Evolutionary conservation across 169 alveolate genomes (phyloP).

Genomic region (Cytauxzoon felis): DNA sequence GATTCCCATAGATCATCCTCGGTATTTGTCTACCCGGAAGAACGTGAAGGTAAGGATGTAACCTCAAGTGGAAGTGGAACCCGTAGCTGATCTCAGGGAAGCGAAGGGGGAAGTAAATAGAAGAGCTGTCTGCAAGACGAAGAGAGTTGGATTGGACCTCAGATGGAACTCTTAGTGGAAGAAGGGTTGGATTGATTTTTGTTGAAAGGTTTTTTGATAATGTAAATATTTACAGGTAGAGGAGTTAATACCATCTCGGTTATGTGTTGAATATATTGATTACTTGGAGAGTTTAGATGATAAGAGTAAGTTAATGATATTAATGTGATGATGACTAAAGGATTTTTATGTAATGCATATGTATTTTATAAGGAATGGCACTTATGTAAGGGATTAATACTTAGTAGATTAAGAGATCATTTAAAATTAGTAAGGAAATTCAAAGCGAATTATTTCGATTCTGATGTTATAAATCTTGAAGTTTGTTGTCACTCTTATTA

Average conservation of each 20-base stretch:
- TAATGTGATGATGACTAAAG: background rate
- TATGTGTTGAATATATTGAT: constrained; percentile 27
- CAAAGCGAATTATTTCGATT: constrained; percentile 33
- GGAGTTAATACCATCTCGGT: constrained; percentile 15
- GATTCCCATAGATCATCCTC: too few species aligned
- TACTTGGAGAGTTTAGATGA: constrained; percentile 23
- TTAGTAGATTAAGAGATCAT: constrained; percentile 30
- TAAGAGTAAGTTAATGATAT: constrained; percentile 14
- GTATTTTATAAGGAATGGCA: constrained; percentile 60
- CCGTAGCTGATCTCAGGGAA: too few species aligned
- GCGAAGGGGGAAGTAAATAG: too few species aligned
- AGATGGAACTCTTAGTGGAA: too few species aligned
- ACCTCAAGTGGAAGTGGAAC: too few species aligned
- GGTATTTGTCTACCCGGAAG: too few species aligned
- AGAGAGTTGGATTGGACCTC: too few species aligned
- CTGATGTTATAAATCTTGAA: constrained; percentile 53
- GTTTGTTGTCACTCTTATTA: constrained; percentile 2
- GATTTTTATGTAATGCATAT: constrained; percentile 22
- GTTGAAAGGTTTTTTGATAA: background rate
- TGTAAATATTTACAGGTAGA: constrained; percentile 5
- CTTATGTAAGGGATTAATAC: constrained; percentile 27
- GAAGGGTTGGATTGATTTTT: too few species aligned
- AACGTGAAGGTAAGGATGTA: too few species aligned
- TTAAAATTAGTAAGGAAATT: constrained; percentile 35
- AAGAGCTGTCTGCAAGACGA: too few species aligned